Conservation (phyloP, 2,329 filamentous ascomycete species). For the Tolypocladium paradoxum region DNA sequence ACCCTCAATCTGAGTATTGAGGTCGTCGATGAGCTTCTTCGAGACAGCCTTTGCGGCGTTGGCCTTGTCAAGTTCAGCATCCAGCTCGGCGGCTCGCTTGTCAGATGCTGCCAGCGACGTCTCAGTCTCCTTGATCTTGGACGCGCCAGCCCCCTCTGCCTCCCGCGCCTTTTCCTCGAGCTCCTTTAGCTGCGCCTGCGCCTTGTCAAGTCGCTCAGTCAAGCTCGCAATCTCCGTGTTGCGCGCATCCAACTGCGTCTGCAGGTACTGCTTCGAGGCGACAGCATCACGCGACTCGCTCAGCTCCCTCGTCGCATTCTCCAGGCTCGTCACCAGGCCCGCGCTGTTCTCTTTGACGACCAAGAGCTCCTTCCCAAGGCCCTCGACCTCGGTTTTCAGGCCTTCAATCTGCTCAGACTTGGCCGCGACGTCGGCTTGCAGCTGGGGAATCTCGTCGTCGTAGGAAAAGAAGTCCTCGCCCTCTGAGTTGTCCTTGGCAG, state of each 20-base stretch:
- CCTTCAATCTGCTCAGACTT: conserved; percentile 60
- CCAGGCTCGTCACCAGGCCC: conserved; percentile 55
- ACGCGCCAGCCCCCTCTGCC: conserved; percentile 18
- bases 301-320: conserved; percentile 56
- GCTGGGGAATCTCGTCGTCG: conserved; percentile 71
- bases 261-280: conserved; percentile 32
- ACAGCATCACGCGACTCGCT: conserved; percentile 31
- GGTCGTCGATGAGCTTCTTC: conserved; percentile 28
- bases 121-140: conserved; percentile 25
- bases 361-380: conserved; percentile 59
- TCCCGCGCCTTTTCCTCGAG: conserved; percentile 26
- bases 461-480: conserved; percentile 83
- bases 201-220: conserved; percentile 34
- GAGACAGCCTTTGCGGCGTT: conserved; percentile 27
- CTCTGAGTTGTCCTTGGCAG: conserved; percentile 15
- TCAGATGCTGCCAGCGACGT: conserved; percentile 22
- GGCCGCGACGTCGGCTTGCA: conserved; percentile 64
- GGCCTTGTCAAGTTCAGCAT: conserved; percentile 28
- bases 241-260: conserved; percentile 37
- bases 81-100: conserved; percentile 26
- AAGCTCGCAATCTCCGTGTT: conserved; percentile 37
- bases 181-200: conserved; percentile 32
- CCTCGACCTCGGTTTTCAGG: conserved; percentile 58
- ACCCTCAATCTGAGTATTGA: conserved; percentile 24
- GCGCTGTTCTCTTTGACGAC: conserved; percentile 60